phyloP scores from a whole-genome alignment of 345 rosid species.

The Citrus medica region DNA sequence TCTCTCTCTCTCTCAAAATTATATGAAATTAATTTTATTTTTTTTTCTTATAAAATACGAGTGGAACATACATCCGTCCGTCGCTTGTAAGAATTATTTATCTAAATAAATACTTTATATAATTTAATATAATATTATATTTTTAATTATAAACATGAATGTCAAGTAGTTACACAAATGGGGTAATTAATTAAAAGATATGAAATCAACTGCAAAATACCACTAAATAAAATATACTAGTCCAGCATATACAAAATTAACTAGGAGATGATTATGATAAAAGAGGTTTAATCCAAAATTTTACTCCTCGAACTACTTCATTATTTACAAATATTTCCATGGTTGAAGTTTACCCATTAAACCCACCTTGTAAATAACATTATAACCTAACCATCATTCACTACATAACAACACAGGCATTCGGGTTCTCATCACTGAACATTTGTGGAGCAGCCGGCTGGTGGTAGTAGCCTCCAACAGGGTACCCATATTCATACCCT shows the following conservation, averaged over 20 bases:
- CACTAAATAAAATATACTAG: background rate
- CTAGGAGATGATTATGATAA: background rate
- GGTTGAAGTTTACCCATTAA: background rate
- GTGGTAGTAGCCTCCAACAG: background rate
- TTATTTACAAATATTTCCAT: conserved; percentile 13
- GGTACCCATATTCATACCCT: background rate
- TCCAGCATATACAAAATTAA: background rate
- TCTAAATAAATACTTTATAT: too few relatives aligned
- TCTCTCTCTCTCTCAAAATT: too few relatives aligned
- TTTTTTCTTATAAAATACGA: too few relatives aligned
- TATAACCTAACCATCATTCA: background rate
- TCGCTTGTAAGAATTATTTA: too few relatives aligned
- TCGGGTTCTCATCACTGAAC: conserved; percentile 68
- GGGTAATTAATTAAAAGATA: too few relatives aligned
- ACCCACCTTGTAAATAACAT: background rate
- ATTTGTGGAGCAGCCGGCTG: conserved; percentile 35
- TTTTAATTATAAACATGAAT: too few relatives aligned
- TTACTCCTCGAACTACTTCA: background rate
- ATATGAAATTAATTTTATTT: too few relatives aligned
- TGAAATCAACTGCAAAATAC: background rate
- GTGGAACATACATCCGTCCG: too few relatives aligned
- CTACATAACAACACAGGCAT: conserved; percentile 50
- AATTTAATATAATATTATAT: too few relatives aligned
- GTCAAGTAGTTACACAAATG: too few relatives aligned
- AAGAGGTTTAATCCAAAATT: conserved; percentile 9